Conservation (phyloP, 208 protist genomes). For the Wallacemonas sp. region DNA sequence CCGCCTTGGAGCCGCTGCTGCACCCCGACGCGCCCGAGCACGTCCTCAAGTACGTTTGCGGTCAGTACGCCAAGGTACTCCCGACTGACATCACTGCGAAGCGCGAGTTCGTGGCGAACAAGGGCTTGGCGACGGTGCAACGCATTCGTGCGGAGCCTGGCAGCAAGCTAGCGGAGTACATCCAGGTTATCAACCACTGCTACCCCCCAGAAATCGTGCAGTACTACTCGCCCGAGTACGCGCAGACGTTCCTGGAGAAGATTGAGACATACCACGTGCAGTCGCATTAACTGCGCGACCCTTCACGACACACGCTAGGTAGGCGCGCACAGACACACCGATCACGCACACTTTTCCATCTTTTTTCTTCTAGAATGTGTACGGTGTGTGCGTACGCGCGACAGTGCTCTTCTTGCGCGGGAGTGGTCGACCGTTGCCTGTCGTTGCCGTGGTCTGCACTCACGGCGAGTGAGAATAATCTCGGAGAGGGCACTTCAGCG, state of each 20-base stretch:
- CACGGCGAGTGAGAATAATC: too few species aligned
- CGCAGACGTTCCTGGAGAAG: constrained; percentile 95
- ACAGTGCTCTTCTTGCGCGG: background rate
- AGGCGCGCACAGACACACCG: background rate
- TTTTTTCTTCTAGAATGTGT: too few species aligned
- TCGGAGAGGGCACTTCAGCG: too few species aligned
- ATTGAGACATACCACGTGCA: constrained; percentile 93
- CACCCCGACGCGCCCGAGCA: constrained; percentile 92
- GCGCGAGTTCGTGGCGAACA: constrained; percentile 95
- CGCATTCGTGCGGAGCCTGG: constrained; percentile 94
- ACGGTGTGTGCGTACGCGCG: too few species aligned
- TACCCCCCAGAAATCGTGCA: constrained; percentile 98
- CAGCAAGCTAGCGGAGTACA: constrained; percentile 95
- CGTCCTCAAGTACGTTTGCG: constrained; percentile 97
- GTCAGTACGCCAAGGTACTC: constrained; percentile 98
- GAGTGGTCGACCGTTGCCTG: background rate
- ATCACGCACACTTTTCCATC: too few species aligned
- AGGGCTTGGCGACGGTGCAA: constrained; percentile 94
- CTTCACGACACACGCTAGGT: background rate
- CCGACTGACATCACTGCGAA: constrained; percentile 96
- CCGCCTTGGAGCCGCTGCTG: constrained; percentile 96
- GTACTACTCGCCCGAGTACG: constrained; percentile 98
- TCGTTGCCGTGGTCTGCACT: too few species aligned
- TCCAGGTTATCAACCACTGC: constrained; percentile 97
- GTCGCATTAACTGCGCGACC: constrained; percentile 39